phyloP scores from a whole-genome alignment of 1,284 basidiomycete species.

The Tilletia walkeri region DNA sequence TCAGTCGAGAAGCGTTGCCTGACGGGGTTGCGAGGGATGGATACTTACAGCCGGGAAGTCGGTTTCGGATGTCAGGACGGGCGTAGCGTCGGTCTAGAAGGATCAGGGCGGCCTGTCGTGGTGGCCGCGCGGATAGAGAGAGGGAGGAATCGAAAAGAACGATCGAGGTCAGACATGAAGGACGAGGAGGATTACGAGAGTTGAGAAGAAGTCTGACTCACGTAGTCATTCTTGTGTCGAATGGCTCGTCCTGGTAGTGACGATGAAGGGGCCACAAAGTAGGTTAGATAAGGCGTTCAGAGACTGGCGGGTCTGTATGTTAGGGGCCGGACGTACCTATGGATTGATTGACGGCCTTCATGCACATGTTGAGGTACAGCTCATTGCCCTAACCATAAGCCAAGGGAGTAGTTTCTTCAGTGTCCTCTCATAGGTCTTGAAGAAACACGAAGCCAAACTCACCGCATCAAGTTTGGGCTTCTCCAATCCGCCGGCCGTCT shows the following conservation, averaged over 20 bases:
- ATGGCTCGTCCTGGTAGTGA: slow-evolving; percentile 37
- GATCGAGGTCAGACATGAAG: too few relatives aligned
- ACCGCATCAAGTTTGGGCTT: slow-evolving; percentile 23
- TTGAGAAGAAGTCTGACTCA: background rate
- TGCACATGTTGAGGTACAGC: slow-evolving; percentile 63
- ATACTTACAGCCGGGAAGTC: slow-evolving; percentile 40
- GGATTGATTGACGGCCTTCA: slow-evolving; percentile 94
- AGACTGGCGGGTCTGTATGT: background rate
- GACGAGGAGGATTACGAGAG: too few relatives aligned
- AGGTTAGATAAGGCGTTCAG: background rate
- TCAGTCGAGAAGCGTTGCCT: too few relatives aligned
- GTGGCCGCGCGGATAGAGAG: too few relatives aligned
- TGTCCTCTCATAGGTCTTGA: too few relatives aligned
- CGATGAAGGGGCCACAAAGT: background rate
- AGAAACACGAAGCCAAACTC: too few relatives aligned
- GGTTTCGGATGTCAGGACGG: slow-evolving; percentile 37
- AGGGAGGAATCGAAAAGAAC: too few relatives aligned
- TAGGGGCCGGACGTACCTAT: slow-evolving; percentile 67
- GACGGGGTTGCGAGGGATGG: background rate
- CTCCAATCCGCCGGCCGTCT: slow-evolving; percentile 12
- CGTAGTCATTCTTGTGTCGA: slow-evolving; percentile 48
- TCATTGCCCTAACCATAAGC: slow-evolving; percentile 35
- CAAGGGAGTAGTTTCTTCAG: too few relatives aligned
- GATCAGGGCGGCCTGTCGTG: slow-evolving; percentile 37
- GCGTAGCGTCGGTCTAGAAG: slow-evolving; percentile 47